Evolutionary conservation across 2,329 filamentous ascomycete species (phyloP).

Genomic region (Paracorniculantispora psalliotae): DNA sequence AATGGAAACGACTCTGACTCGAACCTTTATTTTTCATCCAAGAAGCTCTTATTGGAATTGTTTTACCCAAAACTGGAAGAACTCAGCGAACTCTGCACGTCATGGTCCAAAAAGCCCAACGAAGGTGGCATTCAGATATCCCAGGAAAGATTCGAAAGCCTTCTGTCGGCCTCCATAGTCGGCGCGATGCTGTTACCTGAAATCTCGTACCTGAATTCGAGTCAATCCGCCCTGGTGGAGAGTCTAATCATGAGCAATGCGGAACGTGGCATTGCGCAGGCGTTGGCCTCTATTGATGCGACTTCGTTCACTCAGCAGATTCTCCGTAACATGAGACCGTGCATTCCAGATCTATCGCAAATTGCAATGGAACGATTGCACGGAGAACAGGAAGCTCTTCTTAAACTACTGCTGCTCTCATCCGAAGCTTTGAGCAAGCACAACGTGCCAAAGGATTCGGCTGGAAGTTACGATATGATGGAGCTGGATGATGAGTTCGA

Average conservation of each 20-base stretch:
- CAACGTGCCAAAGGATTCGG: slow-evolving; percentile 27
- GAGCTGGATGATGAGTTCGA: slow-evolving; percentile 63
- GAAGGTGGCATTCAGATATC: slow-evolving; percentile 48
- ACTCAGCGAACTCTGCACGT: slow-evolving; percentile 39
- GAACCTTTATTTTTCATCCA: slow-evolving; percentile 36
- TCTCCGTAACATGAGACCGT: slow-evolving; percentile 39
- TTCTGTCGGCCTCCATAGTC: slow-evolving; percentile 44
- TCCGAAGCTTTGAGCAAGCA: slow-evolving; percentile 30
- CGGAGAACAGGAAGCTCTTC: slow-evolving; percentile 34
- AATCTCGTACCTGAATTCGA: slow-evolving; percentile 41
- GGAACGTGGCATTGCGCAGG: slow-evolving; percentile 35
- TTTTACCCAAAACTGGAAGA: slow-evolving; percentile 50
- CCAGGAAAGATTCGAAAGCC: slow-evolving; percentile 47
- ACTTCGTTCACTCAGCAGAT: slow-evolving; percentile 41
- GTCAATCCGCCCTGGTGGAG: slow-evolving; percentile 46
- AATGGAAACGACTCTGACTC: slow-evolving; percentile 25
- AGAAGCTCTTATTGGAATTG: slow-evolving; percentile 49
- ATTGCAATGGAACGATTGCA: slow-evolving; percentile 34
- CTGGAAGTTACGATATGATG: slow-evolving; percentile 50
- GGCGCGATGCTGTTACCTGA: slow-evolving; percentile 43
- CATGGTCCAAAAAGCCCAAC: slow-evolving; percentile 41
- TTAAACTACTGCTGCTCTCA: slow-evolving; percentile 39
- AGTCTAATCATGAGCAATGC: slow-evolving; percentile 36
- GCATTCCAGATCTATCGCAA: slow-evolving; percentile 41
- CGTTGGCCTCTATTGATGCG: slow-evolving; percentile 42